A percentile compares a stretch with the other conserved stretches of the same genome.
Evolutionary conservation across 2,329 filamentous ascomycete species (phyloP).

Genomic region (Ophiognomonia clavigignenti-juglandacearum): DNA sequence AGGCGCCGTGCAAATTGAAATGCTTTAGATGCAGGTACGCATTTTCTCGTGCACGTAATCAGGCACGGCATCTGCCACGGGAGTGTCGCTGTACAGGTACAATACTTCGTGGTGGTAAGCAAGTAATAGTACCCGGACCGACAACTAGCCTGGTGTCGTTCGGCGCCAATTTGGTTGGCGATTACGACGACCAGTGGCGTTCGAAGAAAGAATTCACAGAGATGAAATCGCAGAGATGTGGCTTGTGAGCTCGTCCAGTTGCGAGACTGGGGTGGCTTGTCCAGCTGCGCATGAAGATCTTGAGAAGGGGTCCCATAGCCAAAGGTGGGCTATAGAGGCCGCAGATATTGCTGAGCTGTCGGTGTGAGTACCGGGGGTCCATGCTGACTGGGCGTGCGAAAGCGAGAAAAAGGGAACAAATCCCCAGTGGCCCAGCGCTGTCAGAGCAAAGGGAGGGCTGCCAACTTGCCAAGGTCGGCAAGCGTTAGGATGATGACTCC

Average conservation of each 20-base stretch:
- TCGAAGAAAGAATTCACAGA: no score
- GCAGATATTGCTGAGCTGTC: slow-evolving; percentile 8
- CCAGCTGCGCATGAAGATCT: slow-evolving; percentile 7
- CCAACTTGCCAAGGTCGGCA: not conserved
- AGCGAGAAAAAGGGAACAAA: not conserved
- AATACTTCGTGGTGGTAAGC: no score
- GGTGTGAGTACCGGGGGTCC: slow-evolving; percentile 1
- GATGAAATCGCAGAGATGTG: no score
- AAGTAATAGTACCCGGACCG: no score
- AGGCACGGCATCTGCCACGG: no score
- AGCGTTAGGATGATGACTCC: not conserved
- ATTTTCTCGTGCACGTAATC: not conserved
- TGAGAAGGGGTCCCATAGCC: slow-evolving; percentile 1
- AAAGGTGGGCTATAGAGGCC: slow-evolving; percentile 7
- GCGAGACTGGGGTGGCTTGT: slow-evolving; percentile 4
- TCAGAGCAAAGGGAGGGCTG: no score
- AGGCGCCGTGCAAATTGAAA: slow-evolving; percentile 7
- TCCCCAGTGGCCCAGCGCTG: not conserved
- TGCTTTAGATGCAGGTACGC: slow-evolving; percentile 14
- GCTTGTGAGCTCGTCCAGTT: not conserved
- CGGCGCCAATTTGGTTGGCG: slow-evolving; percentile 2
- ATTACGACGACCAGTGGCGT: no score
- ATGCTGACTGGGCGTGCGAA: slow-evolving; percentile 2
- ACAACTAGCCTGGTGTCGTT: no score
- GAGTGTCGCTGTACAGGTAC: no score